phyloP scores from a whole-genome alignment of 345 rosid genomes.

The Carallia brachiata region DNA sequence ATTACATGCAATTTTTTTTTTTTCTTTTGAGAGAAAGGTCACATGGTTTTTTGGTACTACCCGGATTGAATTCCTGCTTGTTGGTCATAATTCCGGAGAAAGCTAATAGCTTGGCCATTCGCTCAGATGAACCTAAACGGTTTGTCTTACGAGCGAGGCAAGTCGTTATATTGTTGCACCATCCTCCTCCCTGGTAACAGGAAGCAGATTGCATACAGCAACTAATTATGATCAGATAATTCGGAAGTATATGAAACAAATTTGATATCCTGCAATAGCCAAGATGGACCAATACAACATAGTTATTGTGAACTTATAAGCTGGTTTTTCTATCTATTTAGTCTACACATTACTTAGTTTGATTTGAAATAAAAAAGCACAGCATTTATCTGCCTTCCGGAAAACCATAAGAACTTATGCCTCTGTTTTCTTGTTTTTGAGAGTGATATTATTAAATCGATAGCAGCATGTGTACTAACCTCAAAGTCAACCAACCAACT shows the following conservation, averaged over 20 bases:
- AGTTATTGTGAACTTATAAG: background rate
- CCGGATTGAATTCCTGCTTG: constrained; percentile 60
- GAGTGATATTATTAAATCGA: constrained; percentile 4
- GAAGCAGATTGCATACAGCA: background rate
- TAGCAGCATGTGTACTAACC: constrained; percentile 37
- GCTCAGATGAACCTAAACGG: constrained; percentile 74
- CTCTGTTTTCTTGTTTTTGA: background rate
- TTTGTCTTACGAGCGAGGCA: constrained; percentile 65
- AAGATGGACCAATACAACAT: background rate
- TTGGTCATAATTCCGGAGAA: constrained; percentile 87
- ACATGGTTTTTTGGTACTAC: constrained; percentile 20
- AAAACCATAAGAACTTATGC: background rate
- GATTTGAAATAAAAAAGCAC: too few species aligned
- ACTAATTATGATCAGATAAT: background rate
- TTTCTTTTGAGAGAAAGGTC: too few species aligned
- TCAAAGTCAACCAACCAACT: constrained; percentile 85
- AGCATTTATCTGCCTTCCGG: background rate
- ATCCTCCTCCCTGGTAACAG: constrained; percentile 78
- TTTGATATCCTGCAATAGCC: background rate
- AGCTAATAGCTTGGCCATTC: constrained; percentile 53
- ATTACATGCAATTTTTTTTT: too few species aligned
- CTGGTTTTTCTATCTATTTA: background rate
- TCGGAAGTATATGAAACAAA: background rate
- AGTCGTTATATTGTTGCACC: constrained; percentile 73
- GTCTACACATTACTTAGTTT: background rate